These are phyloP conservation scores for Testicularia cyperi DNA, from an alignment of 1,284 basidiomycete genomes.

Conservation along the genomic window DNA sequence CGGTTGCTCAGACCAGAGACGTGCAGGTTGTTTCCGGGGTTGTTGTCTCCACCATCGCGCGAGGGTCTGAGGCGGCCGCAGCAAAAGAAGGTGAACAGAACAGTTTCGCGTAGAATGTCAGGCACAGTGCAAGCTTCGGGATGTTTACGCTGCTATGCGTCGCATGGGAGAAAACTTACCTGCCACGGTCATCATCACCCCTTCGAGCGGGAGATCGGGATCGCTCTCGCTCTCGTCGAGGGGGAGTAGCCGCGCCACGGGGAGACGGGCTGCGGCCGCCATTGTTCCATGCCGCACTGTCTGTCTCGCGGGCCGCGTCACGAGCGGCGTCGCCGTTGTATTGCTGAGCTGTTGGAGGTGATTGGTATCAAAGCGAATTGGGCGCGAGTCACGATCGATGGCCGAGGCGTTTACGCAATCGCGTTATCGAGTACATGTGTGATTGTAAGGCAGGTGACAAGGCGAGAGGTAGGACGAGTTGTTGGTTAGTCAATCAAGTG, in stretches of 20 bases:
- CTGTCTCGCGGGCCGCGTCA: conserved; percentile 40
- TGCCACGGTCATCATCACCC: conserved; percentile 28
- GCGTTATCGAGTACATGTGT: no score
- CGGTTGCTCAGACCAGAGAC: conserved; percentile 80
- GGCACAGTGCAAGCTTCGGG: no score
- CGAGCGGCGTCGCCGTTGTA: conserved; percentile 48
- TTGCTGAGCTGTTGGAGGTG: conserved; percentile 30
- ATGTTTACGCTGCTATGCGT: no score
- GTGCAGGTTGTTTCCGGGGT: conserved; percentile 95
- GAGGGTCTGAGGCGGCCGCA: conserved; percentile 14
- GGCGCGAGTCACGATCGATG: background rate
- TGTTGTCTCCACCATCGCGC: conserved; percentile 64
- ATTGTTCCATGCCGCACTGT: conserved; percentile 32
- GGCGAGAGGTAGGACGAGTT: no score
- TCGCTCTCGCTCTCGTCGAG: conserved; percentile 44
- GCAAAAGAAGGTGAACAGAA: background rate
- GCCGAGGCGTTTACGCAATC: no score
- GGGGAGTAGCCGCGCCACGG: conserved; percentile 36
- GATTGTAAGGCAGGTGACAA: no score
- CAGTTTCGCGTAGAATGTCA: no score
- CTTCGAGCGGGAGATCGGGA: conserved; percentile 25
- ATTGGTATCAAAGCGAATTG: background rate
- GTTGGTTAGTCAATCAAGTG: no score
- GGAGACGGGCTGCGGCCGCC: conserved; percentile 40
- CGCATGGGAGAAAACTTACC: no score